Evolutionary conservation across 2,329 filamentous ascomycete species (phyloP), one percentile per base, ranked within the genome.

Genomic region (Aspergillus clavatus): DNA sequence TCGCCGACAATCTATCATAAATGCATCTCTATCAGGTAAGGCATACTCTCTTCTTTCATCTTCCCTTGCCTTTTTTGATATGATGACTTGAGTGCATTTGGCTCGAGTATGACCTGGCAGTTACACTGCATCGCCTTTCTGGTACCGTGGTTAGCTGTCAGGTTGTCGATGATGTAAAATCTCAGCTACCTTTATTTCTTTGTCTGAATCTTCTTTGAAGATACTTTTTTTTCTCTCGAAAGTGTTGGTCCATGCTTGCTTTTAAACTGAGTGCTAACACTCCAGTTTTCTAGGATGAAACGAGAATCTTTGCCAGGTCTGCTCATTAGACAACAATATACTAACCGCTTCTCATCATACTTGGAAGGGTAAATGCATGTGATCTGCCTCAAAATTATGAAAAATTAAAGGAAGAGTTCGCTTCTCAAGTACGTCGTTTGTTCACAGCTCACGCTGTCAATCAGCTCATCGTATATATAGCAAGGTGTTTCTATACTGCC

Each of bases 71-170:
- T 43, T 43, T 43, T 46, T 48, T 69, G 57, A 51, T 67, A 89
- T 94, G 91, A 97, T 97, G 91, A 97, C 91, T 89, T 91, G 91
- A 97, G 91, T 90, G 91, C 91, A 97, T 97, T 97, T 97, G 91
- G 91, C 91, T 97, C 89, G 91, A 97, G 91, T 79, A 95, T 89
- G 82, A 82, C 76, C 72, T 74, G 77, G 74, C 72, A 74, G 66
- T 70, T 62, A 44, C 71, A 71, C 75, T 75, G 76, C 76, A 72
- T 74, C 72, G 76, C 84, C 86, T 83, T 95, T 85, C 80, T 91
- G 88, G 85, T 77, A 71, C 73, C 72, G 72, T 73, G 60, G 58
- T 64, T 65, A 56, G 67, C 73, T 70, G 68, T 75, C 74, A 74
- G 74, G 76, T 79, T 81, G 84, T 95, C 91, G 80, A 81, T 96